These are phyloP conservation scores for Rhodofomes roseus DNA, from an alignment of 1,284 basidiomycete species.

Conservation along the genomic window DNA sequence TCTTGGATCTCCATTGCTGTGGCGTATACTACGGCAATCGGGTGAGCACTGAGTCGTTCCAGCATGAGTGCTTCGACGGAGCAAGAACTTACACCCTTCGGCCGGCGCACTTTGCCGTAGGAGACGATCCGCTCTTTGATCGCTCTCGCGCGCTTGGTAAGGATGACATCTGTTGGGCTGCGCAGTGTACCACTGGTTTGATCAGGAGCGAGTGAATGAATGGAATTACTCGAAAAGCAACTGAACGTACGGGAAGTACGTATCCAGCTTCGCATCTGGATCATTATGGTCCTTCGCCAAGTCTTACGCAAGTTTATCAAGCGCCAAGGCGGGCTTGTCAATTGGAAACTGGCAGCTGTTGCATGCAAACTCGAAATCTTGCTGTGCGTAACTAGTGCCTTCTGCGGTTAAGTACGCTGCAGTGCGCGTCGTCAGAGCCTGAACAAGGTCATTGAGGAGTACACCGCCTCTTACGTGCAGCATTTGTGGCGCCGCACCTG, in stretches of 20 bases:
- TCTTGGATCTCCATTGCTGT: not conserved
- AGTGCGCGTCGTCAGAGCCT: not conserved
- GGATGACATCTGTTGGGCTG: slow-evolving; percentile 15
- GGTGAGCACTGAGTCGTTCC: not conserved
- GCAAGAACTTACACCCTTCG: not conserved
- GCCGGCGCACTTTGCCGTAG: not conserved
- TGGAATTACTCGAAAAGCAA: no score
- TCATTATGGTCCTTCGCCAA: slow-evolving; percentile 19
- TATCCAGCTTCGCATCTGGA: slow-evolving; percentile 4
- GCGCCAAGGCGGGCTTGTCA: slow-evolving; percentile 31
- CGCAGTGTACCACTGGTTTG: slow-evolving; percentile 30
- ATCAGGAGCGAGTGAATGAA: no score
- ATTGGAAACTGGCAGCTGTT: slow-evolving; percentile 26
- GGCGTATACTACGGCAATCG: no score
- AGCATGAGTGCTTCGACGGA: not conserved
- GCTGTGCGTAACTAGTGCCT: slow-evolving; percentile 38
- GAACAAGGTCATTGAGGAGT: not conserved
- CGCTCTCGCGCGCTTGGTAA: slow-evolving; percentile 22
- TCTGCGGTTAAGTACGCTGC: slow-evolving; percentile 30
- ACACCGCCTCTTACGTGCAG: slow-evolving; percentile 26
- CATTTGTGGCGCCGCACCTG: slow-evolving; percentile 24
- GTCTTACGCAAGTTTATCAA: slow-evolving; percentile 34
- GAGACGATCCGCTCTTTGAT: slow-evolving; percentile 21
- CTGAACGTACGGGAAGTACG: slow-evolving; percentile 30
- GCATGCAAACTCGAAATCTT: slow-evolving; percentile 29